Base-by-base conservation (phyloP, 208 protist species). In the Dictyostelium gargantuum region DNA sequence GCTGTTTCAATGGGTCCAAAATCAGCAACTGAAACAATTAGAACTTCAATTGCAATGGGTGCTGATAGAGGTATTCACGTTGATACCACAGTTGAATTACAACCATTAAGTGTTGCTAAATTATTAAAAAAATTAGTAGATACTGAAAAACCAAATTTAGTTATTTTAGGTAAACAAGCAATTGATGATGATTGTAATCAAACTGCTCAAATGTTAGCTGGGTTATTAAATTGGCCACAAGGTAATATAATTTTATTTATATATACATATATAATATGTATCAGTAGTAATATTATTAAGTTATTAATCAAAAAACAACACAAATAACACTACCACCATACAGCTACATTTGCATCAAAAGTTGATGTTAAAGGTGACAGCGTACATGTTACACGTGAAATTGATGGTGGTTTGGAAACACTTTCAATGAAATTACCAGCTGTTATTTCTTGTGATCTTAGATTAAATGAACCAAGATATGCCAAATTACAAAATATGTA, bases 401-500 rank as follows among this genome's bases (percentile, higher is more conserved):
- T 99, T 58, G 98, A 99, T 84, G 97, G 97, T 35, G 98, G 98
- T 15, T 94, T 98, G 56, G 97, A 99, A 95, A 97, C 98, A 13
- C 91, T 99, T 6, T 95, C 96, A 97, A 70, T 97, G 97, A 92
- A 75, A 35, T 80, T 97, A 38, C 96, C 96, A n/a, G 96, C 96
- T 6, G 95, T 97, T 2, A 76, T 97, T 52, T 95, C 95, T 4
- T 80, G 84, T 46, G 96, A 97, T 79, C 73, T 97, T 32, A 93
- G 96, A 61, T 97, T 99, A 80, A 99, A 99, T 95, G 98, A 98
- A 58, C 98, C 98, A 13, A 95, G 98, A 68, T 99, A 98, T 93
- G 97, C 98, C 23, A 99, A 98, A 93, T 96, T 99, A 73, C 98
- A 97, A n/a, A 98, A 98, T 66, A 89, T 89, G 80, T 85, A 75